phyloP scores from a whole-genome alignment of 305 asterid species.

The Fraxinus platypoda region DNA sequence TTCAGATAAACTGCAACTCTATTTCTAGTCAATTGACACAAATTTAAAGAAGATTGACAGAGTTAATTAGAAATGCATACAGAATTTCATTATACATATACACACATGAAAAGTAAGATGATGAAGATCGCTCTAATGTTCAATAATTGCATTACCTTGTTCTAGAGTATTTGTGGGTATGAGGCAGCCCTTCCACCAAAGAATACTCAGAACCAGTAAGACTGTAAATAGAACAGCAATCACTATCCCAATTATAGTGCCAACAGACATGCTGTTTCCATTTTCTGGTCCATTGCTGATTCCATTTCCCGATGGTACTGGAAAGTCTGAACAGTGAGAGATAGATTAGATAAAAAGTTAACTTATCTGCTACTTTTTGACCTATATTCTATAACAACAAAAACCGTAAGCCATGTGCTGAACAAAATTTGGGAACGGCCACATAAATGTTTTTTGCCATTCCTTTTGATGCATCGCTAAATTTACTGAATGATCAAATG shows the following conservation, averaged over 20 bases:
- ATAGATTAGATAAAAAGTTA: not conserved
- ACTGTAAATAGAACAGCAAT: not conserved
- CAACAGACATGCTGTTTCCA: not conserved
- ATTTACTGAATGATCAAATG: no score
- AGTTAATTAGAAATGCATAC: not conserved
- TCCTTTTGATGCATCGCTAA: no score
- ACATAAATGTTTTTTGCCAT: no score
- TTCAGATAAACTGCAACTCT: not conserved
- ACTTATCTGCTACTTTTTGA: not conserved
- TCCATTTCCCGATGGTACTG: no score
- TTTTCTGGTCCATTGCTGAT: not conserved
- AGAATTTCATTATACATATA: no score
- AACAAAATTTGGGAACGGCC: no score
- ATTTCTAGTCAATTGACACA: not conserved
- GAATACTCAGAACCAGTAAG: not conserved
- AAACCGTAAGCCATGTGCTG: no score
- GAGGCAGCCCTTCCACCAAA: not conserved
- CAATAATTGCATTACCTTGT: not conserved
- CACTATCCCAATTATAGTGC: not conserved
- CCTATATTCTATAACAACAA: not conserved
- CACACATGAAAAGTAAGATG: not conserved
- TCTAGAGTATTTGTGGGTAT: not conserved
- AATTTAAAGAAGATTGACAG: not conserved
- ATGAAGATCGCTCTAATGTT: not conserved
- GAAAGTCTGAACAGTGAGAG: slow-evolving; percentile 17